These are phyloP conservation scores for Colletotrichum horii DNA, from an alignment of 2,329 filamentous ascomycete species.

Conservation along the genomic window DNA sequence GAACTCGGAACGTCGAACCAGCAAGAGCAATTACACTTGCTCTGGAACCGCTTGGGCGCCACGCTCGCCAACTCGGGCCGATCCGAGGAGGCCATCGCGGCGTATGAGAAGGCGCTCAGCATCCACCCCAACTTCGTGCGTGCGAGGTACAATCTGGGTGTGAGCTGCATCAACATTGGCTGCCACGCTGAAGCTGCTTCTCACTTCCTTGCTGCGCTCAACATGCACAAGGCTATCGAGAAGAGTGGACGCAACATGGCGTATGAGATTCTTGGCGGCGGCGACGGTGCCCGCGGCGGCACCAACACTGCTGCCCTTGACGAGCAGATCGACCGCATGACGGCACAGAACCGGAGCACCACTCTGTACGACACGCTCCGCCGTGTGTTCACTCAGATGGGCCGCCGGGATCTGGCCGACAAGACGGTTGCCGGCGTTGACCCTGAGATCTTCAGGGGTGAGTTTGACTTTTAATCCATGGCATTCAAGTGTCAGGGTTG, in stretches of 20 bases:
- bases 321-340: constrained; percentile 82
- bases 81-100: constrained; percentile 93
- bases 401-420: constrained; percentile 84
- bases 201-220: constrained; percentile 88
- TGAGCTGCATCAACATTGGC: constrained; percentile 96
- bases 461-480: constrained; percentile 77
- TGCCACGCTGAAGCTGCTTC: constrained; percentile 93
- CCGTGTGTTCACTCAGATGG: constrained; percentile 97
- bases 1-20: constrained; percentile 86
- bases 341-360: constrained; percentile 94
- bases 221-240: constrained; percentile 96
- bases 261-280: constrained; percentile 75
- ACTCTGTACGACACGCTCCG: constrained; percentile 95
- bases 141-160: constrained; percentile 94
- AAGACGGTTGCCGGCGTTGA: constrained; percentile 89
- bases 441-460: constrained; percentile 83
- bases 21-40: constrained; percentile 84
- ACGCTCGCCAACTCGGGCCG: constrained; percentile 95
- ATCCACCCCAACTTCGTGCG: constrained; percentile 96
- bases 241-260: constrained; percentile 83
- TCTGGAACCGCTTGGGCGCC: constrained; percentile 96
- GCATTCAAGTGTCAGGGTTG: not conserved
- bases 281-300: constrained; percentile 36
- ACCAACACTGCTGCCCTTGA: constrained; percentile 61
- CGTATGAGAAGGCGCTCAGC: constrained; percentile 90